Base-by-base conservation (phyloP, 2,329 filamentous ascomycete genomes). In the Colletotrichum nymphaeae region DNA sequence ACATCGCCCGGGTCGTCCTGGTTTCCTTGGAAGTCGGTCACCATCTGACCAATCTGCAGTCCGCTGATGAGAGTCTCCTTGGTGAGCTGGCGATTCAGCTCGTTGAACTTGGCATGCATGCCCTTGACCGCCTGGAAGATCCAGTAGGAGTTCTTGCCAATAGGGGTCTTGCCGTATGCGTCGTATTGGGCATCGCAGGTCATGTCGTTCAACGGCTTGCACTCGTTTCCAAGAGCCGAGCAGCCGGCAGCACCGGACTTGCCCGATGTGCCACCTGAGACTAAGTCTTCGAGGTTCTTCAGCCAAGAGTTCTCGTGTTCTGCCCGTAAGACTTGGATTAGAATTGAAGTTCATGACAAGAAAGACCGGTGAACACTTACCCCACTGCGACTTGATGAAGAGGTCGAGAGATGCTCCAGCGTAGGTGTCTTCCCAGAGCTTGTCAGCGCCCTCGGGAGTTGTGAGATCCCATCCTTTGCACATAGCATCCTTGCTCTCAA, bases 91-190 rank as follows among this genome's bases (percentile, higher is more conserved):
- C 69, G 58, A 30, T 56, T 72, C 42, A 72, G 35, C 64, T 72
- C 69, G 22, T 26, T 37, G 53, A 72, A 72, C 42, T 72, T 72
- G 28, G 46, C 57, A 32, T 72, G 69, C 69, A 72, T 68, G 64
- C 69, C 69, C 49, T 63, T 67, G 7, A 72, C 69, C n/a, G 69
- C 57, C 35, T 72, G 69, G 59, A 72, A 72, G 52, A 53, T 63
- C 69, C 69, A 72, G 64, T 72, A 72, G 22, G 69, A 56, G 59
- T 56, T 57, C 32, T 70, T 70, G 8, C 26, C 55, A 6, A 70
- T 19, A 6, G 59, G 60, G 19, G 30, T 58, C 49, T 32, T 49
- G 5, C 67, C 67, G 53, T 28, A 56, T n/a, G 19, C 19, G 24
- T 70, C 67, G 24, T 37, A 70, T 19, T 70, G 67, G 8, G 26